A percentile compares a stretch with the other conserved stretches of the same genome.
Conservation (phyloP, 116 monocot genomes). For the Posidonia oceanica region DNA sequence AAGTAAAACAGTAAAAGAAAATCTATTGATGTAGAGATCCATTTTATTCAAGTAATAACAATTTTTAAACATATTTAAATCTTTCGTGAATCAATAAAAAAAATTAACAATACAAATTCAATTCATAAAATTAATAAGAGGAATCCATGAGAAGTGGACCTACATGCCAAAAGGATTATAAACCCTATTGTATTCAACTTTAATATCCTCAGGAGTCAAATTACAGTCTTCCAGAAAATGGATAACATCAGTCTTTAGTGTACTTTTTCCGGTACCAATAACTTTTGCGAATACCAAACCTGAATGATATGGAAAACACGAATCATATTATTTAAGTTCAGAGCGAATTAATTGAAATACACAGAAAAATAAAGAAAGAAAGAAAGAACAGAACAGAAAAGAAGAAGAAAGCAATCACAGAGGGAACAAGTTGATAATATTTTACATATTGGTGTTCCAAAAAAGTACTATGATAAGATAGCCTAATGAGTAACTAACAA, state of each 20-base stretch:
- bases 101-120: not conserved
- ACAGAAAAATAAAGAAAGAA: too few species aligned
- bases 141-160: not conserved
- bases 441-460: too few species aligned
- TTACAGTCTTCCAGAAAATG: constrained; percentile 69
- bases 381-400: too few species aligned
- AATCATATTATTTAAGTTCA: not conserved
- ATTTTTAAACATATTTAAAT: not conserved
- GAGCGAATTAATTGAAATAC: not conserved
- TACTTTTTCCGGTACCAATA: constrained; percentile 33
- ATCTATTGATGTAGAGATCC: too few species aligned
- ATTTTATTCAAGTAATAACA: too few species aligned
- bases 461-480: too few species aligned
- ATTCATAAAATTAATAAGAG: not conserved
- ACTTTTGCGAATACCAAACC: constrained; percentile 46
- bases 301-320: constrained; percentile 11
- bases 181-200: constrained; percentile 60
- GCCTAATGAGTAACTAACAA: too few species aligned
- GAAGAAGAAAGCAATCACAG: too few species aligned
- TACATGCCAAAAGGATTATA: constrained; percentile 54
- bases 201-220: constrained; percentile 50
- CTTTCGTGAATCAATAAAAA: not conserved
- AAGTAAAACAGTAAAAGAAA: too few species aligned
- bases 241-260: constrained; percentile 76
- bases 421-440: too few species aligned